These are phyloP conservation scores for Pyricularia sp. DNA, from an alignment of 2,329 filamentous ascomycete genomes.

Conservation along the genomic window DNA sequence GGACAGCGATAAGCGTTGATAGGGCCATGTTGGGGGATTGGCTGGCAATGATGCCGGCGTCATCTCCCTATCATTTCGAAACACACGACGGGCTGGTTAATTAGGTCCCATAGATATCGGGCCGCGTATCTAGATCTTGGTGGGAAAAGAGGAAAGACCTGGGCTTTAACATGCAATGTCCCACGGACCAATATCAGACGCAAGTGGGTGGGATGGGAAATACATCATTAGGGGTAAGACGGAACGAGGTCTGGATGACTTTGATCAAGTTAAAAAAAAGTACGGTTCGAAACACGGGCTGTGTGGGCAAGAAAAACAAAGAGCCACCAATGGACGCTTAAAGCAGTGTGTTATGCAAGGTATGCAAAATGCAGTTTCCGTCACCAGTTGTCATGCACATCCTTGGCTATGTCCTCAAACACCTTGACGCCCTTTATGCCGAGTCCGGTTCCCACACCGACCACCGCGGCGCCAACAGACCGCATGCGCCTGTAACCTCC, in stretches of 20 bases:
- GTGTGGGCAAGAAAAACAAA: background rate
- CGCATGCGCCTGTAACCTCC: slow-evolving; percentile 57
- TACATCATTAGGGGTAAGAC: background rate
- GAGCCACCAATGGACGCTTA: background rate
- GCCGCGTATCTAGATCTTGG: background rate
- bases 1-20: background rate
- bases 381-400: background rate
- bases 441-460: slow-evolving; percentile 61
- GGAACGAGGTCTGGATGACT: background rate
- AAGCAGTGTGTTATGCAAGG: background rate
- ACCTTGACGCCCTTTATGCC: slow-evolving; percentile 52
- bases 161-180: background rate
- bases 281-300: background rate
- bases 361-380: background rate
- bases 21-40: background rate
- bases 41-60: background rate
- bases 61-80: background rate
- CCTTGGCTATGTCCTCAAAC: slow-evolving; percentile 55
- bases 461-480: slow-evolving; percentile 53
- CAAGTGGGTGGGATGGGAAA: background rate
- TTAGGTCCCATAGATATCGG: background rate
- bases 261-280: background rate
- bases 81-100: background rate
- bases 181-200: background rate
- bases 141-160: background rate